A percentile compares a stretch with the other conserved stretches of the same genome.
Evolutionary conservation across 139 green algal genomes (phyloP).

Genomic region (Picochlorum sp.): DNA sequence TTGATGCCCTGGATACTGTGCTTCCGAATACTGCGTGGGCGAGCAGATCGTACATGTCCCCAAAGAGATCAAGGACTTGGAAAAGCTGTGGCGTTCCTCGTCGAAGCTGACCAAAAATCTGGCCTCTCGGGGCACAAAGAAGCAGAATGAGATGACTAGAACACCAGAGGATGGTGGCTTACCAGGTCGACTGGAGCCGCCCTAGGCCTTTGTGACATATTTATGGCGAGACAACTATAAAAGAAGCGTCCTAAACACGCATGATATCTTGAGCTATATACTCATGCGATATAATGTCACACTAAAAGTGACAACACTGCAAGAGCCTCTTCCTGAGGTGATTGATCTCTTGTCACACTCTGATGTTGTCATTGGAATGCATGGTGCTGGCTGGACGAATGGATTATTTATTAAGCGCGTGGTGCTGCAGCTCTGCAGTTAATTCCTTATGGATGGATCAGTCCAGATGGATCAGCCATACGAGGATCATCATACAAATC

Average conservation of each 20-base stretch:
- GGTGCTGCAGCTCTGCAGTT: conserved; percentile 18
- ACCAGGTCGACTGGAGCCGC: neutral
- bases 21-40: neutral
- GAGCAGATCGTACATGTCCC: neutral
- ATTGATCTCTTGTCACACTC: conserved; percentile 27
- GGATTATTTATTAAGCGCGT: conserved; percentile 32
- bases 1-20: conserved; percentile 11
- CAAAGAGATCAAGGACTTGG: neutral
- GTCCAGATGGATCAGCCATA: conserved; percentile 15
- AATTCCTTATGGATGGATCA: conserved; percentile 27
- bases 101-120: neutral
- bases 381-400: conserved; percentile 33
- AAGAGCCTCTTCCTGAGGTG: conserved; percentile 24
- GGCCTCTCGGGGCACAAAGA: neutral
- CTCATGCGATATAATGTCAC: conserved; percentile 31
- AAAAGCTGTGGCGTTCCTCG: neutral
- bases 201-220: conserved; percentile 30
- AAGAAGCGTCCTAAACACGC: conserved; percentile 25
- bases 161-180: neutral
- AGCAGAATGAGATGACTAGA: neutral
- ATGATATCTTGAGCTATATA: conserved; percentile 27
- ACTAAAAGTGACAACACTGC: conserved; percentile 22
- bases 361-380: conserved; percentile 26
- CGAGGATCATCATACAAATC: conserved; percentile 6
- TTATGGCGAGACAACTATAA: conserved; percentile 26